Conservation (phyloP, 176 grass and related monocot genomes). For the Aegilops umbellulata region DNA sequence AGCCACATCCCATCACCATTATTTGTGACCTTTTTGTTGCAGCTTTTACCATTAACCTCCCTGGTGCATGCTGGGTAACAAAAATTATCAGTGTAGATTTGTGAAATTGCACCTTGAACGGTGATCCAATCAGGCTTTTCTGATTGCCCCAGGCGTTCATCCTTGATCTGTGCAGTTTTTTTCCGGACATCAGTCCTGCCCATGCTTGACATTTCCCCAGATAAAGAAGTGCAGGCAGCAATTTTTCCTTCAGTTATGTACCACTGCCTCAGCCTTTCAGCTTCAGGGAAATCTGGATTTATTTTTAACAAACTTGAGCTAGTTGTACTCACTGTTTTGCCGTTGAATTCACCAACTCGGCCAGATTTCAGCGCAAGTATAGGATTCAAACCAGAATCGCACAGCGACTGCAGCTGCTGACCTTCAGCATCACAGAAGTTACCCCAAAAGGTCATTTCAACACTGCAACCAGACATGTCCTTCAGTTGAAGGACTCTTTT, state of each 20-base stretch:
- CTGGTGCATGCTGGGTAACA: constrained; percentile 72
- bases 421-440: constrained; percentile 70
- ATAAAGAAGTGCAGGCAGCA: constrained; percentile 59
- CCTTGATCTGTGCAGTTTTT: constrained; percentile 72
- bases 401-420: constrained; percentile 51
- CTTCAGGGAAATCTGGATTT: constrained; percentile 70
- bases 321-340: constrained; percentile 43
- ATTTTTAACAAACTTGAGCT: constrained; percentile 54
- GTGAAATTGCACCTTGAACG: constrained; percentile 59
- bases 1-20: constrained; percentile 76
- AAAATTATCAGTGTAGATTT: constrained; percentile 48
- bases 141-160: constrained; percentile 59
- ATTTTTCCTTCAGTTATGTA: constrained; percentile 72
- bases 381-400: constrained; percentile 73
- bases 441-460: constrained; percentile 82
- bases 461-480: constrained; percentile 74
- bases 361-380: constrained; percentile 68
- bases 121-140: constrained; percentile 75
- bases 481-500: constrained; percentile 74
- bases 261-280: constrained; percentile 58
- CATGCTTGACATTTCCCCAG: constrained; percentile 38
- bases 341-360: constrained; percentile 58
- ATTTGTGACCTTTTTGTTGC: constrained; percentile 88
- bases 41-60: constrained; percentile 35
- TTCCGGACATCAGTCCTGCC: constrained; percentile 55